Percentiles rank a stretch among this genome's conserved stretches.
Evolutionary conservation across 192 early-diverging fungal genomes (phyloP).

Genomic region (Backusella tarrabulga): DNA sequence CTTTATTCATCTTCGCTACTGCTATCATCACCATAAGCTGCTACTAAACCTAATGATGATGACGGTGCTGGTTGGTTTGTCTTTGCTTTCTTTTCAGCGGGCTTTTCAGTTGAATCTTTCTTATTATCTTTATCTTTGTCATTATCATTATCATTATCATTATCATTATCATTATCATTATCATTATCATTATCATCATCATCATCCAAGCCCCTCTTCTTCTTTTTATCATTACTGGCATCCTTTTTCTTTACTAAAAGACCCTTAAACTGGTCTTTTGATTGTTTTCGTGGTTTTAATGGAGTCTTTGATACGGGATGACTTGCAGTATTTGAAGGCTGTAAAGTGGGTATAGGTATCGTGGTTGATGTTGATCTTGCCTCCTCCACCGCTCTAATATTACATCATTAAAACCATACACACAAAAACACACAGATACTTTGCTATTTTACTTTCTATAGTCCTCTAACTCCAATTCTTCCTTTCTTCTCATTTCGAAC

Average conservation of each 20-base stretch:
- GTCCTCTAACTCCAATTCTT: constrained; percentile 42
- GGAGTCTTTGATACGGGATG: not conserved
- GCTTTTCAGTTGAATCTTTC: not conserved
- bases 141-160: not conserved
- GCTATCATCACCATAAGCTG: constrained; percentile 23
- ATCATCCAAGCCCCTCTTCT: not conserved
- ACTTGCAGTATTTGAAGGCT: not conserved
- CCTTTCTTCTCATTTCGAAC: constrained; percentile 38
- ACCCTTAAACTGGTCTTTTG: not conserved
- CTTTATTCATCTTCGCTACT: constrained; percentile 19
- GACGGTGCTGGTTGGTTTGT: not conserved
- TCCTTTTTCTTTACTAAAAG: constrained; percentile 15
- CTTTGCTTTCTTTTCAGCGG: not conserved
- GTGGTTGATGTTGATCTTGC: not conserved
- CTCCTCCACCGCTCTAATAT: constrained; percentile 16
- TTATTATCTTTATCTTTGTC: not conserved
- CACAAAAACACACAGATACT: not conserved
- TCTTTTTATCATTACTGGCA: not conserved
- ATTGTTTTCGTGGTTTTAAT: constrained; percentile 11
- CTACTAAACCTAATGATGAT: constrained; percentile 9
- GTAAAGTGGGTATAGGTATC: not conserved
- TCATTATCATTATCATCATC: not conserved
- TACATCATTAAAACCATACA: not conserved
- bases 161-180: not conserved
- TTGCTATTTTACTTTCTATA: constrained; percentile 44